Base-by-base conservation (phyloP, 345 rosid species). In the Streptanthus diversifolius region DNA sequence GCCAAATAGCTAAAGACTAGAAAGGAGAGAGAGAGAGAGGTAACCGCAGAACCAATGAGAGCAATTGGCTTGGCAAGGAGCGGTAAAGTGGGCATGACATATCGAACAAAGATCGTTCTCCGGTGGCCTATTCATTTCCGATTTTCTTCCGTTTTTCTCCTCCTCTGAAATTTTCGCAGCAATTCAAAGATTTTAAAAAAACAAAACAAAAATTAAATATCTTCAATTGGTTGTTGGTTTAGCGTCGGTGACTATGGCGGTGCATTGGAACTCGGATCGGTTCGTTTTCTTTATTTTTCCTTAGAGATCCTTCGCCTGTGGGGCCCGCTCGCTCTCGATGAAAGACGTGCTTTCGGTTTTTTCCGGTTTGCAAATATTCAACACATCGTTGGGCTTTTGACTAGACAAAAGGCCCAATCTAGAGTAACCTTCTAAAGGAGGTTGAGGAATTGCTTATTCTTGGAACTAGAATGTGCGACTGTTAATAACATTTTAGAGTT, bases 41-140 rank as follows among this genome's bases (percentile, higher is more conserved):
- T 61, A 21, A 93, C 99, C 93, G 80, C 97, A 93, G 67, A 93
- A 91, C 99, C 99, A 93, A 74, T 91, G 99, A 36, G 97, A 91
- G 81, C 97, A 91, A 80, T 91, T 95, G 73, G 90, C 95, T 80
- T 95, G 96, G 63, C 95, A 88, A 63, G 97, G 93, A 68, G 84
- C 75, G 58, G 61, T 83, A 83, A 89, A 93, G 60, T 40, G 63
- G 19, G 84, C 89, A 79, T 84, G 96, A 79, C 96, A 93, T 4
- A 93, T 77, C 11, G 97, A 86, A 75, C 99, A 93, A 7, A 76
- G 63, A 69, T 91, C 97, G 72, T 84, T 83, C 58, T 68, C 79
- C 54, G 92, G 90, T 37, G 96, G 95, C 17, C 68, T 84, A 63
- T 85, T 91, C 95, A 91, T 78, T 17, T 51, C 47, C 14, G 3